Evolutionary conservation across 1,284 basidiomycete genomes (phyloP).

Genomic region (Cryptococcus sp.): DNA sequence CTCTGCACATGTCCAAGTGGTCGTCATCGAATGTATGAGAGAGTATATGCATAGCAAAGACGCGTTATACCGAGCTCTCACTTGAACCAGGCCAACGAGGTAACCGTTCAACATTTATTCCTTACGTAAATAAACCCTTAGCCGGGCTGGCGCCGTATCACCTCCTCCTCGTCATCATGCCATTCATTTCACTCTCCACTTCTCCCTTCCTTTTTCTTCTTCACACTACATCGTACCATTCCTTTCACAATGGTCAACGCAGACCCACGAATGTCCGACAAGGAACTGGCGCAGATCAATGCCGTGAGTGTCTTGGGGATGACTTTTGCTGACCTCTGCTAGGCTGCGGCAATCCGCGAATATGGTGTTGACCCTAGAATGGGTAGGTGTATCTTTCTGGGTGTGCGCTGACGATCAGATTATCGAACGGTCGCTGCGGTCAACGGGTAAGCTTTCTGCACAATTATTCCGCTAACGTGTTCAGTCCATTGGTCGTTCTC

Average conservation of each 20-base stretch:
- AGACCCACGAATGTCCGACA: conserved; percentile 52
- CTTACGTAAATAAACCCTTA: neutral
- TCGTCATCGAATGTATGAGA: conserved; percentile 1
- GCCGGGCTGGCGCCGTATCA: neutral
- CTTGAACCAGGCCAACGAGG: neutral
- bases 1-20: conserved; percentile 11
- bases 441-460: conserved; percentile 68
- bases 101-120: neutral
- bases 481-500: conserved; percentile 87
- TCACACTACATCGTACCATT: conserved; percentile 2
- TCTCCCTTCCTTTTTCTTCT: conserved; percentile 15
- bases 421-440: conserved; percentile 95
- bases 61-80: no score
- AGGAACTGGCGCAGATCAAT: conserved; percentile 55
- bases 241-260: conserved; percentile 26
- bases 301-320: conserved; percentile 34
- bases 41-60: neutral
- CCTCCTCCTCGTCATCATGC: neutral
- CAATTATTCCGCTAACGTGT: conserved; percentile 10
- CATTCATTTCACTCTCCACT: conserved; percentile 6
- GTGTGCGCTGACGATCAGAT: conserved; percentile 60
- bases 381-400: conserved; percentile 59
- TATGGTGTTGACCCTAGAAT: conserved; percentile 75
- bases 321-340: neutral
- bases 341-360: conserved; percentile 55